Evolutionary conservation across 2,329 filamentous ascomycete genomes (phyloP).

Genomic region (Stagonosporopsis cucurbitacearum): DNA sequence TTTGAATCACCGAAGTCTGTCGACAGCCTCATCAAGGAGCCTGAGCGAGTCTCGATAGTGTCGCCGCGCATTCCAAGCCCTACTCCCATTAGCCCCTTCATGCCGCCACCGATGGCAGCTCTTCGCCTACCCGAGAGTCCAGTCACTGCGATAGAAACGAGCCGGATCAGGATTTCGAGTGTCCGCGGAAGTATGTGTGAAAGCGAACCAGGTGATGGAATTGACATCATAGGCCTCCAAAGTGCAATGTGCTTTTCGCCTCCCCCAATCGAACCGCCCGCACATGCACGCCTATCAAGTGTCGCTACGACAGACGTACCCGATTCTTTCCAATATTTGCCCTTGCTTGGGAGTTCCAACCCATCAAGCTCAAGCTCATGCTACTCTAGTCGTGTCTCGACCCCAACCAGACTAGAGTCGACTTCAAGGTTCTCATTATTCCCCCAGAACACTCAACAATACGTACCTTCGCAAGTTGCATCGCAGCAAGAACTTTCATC

Average conservation of each 20-base stretch:
- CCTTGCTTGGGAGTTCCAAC: neutral
- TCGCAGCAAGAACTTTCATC: neutral
- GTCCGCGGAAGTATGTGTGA: conserved; percentile 3
- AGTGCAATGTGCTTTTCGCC: conserved; percentile 9
- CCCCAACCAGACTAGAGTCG: neutral
- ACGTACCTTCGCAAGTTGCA: neutral
- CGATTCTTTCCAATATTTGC: neutral
- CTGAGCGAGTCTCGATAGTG: conserved; percentile 11
- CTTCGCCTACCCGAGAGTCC: neutral
- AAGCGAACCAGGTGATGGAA: conserved; percentile 1
- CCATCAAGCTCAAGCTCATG: conserved; percentile 5
- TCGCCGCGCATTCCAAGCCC: conserved; percentile 15
- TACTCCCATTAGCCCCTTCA: conserved; percentile 8
- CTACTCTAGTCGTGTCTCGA: conserved; percentile 8
- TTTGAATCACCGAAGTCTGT: conserved; percentile 8
- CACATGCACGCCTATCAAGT: conserved; percentile 7
- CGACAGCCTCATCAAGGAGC: conserved; percentile 2
- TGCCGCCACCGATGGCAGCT: conserved; percentile 8
- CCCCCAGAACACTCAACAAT: neutral
- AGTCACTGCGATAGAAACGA: neutral
- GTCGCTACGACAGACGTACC: neutral
- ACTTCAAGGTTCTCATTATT: conserved; percentile 3
- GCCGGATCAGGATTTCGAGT: neutral
- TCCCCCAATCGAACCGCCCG: conserved; percentile 3
- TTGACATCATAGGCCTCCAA: conserved; percentile 11